Conservation (phyloP, 2,329 filamentous ascomycete genomes). For the Scedosporium apiospermum region DNA sequence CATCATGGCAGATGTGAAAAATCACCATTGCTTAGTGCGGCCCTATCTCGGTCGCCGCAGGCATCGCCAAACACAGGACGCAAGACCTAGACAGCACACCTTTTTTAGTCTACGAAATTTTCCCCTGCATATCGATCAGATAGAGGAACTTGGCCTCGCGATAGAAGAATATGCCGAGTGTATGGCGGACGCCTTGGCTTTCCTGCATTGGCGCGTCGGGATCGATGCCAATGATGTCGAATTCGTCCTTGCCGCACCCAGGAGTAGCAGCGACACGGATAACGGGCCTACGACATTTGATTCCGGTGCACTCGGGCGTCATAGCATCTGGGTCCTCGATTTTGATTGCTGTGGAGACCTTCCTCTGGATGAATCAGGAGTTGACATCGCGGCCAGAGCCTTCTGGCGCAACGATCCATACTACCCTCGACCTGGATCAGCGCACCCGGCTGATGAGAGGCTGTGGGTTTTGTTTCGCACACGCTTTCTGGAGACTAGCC, state of each 20-base stretch:
- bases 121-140: not conserved
- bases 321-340: constrained; percentile 35
- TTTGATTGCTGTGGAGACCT: constrained; percentile 30
- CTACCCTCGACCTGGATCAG: constrained; percentile 29
- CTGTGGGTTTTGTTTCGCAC: not conserved
- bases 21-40: not conserved
- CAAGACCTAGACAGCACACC: not conserved
- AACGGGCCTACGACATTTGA: not conserved
- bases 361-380: constrained; percentile 26
- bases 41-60: not conserved
- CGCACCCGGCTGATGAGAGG: constrained; percentile 5
- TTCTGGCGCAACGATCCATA: constrained; percentile 44
- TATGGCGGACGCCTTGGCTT: constrained; percentile 41
- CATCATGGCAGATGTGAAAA: not conserved
- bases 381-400: constrained; percentile 28
- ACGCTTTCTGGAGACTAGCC: not conserved
- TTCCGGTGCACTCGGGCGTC: constrained; percentile 12
- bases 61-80: not conserved
- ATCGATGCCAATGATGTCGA: constrained; percentile 46
- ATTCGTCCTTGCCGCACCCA: constrained; percentile 35
- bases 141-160: not conserved
- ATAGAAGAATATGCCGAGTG: not conserved
- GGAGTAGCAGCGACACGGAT: not conserved
- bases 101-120: not conserved
- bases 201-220: constrained; percentile 36